Evolutionary conservation across 352 stramenopile genomes (phyloP).

Genomic region (Halophytophthora polymorphica): DNA sequence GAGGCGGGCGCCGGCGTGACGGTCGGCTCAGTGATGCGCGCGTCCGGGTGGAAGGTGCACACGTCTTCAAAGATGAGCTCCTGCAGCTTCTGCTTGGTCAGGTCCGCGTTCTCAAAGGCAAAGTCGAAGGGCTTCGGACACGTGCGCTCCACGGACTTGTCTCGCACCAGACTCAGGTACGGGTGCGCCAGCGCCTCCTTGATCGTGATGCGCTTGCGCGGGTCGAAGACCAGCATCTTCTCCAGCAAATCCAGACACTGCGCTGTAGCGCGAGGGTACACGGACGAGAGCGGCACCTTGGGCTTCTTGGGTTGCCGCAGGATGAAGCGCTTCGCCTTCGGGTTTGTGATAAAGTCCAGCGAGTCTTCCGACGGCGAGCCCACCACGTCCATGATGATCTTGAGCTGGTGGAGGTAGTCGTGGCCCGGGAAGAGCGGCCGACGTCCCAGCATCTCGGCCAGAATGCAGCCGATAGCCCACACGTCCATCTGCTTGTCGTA

Average conservation of each 20-base stretch:
- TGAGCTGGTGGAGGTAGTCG: slow-evolving; percentile 86
- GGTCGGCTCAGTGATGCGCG: slow-evolving; percentile 42
- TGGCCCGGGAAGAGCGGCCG: slow-evolving; percentile 84
- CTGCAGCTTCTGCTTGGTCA: slow-evolving; percentile 90
- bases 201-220: slow-evolving; percentile 82
- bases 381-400: slow-evolving; percentile 90
- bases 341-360: slow-evolving; percentile 88
- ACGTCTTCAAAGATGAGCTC: slow-evolving; percentile 92
- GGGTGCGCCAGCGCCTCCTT: slow-evolving; percentile 73
- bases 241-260: slow-evolving; percentile 89
- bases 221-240: slow-evolving; percentile 93
- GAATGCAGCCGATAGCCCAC: slow-evolving; percentile 86
- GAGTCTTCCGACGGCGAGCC: slow-evolving; percentile 74
- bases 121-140: slow-evolving; percentile 85
- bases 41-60: slow-evolving; percentile 85
- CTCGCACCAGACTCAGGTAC: slow-evolving; percentile 76
- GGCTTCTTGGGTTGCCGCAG: slow-evolving; percentile 85
- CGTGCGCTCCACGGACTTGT: slow-evolving; percentile 69
- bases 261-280: slow-evolving; percentile 83
- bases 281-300: slow-evolving; percentile 71
- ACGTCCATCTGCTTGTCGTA: slow-evolving; percentile 89
- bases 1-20: slow-evolving; percentile 2
- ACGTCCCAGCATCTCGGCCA: slow-evolving; percentile 83
- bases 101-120: slow-evolving; percentile 82
- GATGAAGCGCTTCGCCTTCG: slow-evolving; percentile 88